phyloP scores from a whole-genome alignment of 2,329 filamentous ascomycete species.

The Allantophomopsis cytisporea region DNA sequence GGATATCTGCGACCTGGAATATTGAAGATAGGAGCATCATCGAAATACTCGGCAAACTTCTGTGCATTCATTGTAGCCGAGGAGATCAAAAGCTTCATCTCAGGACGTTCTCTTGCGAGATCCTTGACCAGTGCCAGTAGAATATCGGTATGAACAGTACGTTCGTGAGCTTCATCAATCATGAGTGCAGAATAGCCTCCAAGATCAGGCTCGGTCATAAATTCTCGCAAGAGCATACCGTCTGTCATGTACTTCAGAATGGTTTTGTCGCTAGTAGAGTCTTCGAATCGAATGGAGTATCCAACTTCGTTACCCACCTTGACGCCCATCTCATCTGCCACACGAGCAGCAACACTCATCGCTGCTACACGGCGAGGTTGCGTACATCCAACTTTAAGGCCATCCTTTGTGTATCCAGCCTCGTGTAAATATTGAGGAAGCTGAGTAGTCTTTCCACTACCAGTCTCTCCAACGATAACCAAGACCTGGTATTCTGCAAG shows the following conservation, averaged over 20 bases:
- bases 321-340: constrained; percentile 85
- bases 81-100: constrained; percentile 82
- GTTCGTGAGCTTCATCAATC: constrained; percentile 96
- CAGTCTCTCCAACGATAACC: constrained; percentile 89
- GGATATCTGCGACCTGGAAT: constrained; percentile 82
- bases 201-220: constrained; percentile 78
- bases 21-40: constrained; percentile 86
- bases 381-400: constrained; percentile 80
- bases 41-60: constrained; percentile 86
- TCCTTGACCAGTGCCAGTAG: constrained; percentile 81
- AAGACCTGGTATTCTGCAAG: constrained; percentile 76
- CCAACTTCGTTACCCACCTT: constrained; percentile 88
- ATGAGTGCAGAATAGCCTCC: constrained; percentile 77
- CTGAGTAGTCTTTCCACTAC: constrained; percentile 92
- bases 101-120: constrained; percentile 66
- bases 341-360: constrained; percentile 94
- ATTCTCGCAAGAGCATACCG: constrained; percentile 82
- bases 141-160: constrained; percentile 84
- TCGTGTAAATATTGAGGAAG: constrained; percentile 89
- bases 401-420: constrained; percentile 74
- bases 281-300: constrained; percentile 90
- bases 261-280: constrained; percentile 82
- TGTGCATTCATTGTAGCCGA: constrained; percentile 91
- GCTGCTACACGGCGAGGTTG: constrained; percentile 91
- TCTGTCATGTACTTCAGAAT: constrained; percentile 95